Evolutionary conservation across 1,284 basidiomycete species (phyloP), one percentile per base, ranked within the genome.

Genomic region (Somion occarium): DNA sequence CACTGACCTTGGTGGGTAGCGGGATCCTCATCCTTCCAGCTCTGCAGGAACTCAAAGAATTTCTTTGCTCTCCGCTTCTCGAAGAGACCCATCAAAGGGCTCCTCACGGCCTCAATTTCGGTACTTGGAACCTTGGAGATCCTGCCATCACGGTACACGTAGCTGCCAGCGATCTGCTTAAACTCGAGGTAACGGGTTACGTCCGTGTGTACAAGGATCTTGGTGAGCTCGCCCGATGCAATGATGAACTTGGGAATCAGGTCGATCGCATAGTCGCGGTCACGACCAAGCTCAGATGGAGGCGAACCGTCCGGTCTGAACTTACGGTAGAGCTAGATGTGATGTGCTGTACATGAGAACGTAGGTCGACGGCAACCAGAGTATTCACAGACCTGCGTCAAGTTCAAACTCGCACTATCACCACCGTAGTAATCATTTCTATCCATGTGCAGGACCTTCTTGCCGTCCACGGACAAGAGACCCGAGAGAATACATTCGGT

Each of bases 381-480:
- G n/a, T n/a, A n/a, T n/a, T 27, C 45, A 49, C 52, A 49, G 56
- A 90, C 94, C 84, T 99, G 96, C 18, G 95, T 97, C 60, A 99
- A 74, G 75, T 98, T 99, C 69, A 99, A 76, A 73, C 91, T 95
- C 49, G 97, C 97, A 66, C 93, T 93, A 67, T 98, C 97, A 54
- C 91, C 97, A 53, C 97, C 97, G 61, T 99, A 99, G 74, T 99
- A 99, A 72, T 98, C 93, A 67, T 98, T 98, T 59, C 96, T 81
- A 74, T 99, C 97, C 84, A 99, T 98, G 73, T 99, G 97, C 41
- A 99, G 85, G 59, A 99, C 97, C 78, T 99, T 99, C 81, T 99
- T 98, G 62, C 96, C 96, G 66, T 98, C 96, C 53, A 99, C 96
- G 25, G 96, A 99, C 61, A 99, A 81, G 67, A 95, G 78, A 57